Evolutionary conservation across 2,329 filamentous ascomycete genomes (phyloP).

Genomic region (Monilinia fructicola): DNA sequence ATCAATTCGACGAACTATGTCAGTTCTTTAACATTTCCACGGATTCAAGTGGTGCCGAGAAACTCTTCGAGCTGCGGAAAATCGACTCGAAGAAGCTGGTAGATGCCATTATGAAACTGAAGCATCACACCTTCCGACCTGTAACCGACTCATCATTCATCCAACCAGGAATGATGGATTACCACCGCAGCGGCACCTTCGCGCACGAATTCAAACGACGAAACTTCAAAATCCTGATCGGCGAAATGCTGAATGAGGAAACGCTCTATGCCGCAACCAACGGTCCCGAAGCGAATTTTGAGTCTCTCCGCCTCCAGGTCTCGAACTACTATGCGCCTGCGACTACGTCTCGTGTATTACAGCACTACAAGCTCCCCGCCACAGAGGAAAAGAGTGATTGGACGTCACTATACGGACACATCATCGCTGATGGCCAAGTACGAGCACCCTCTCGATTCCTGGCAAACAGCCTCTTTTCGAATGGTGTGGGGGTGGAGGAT

Average conservation of each 20-base stretch:
- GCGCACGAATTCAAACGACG: constrained; percentile 43
- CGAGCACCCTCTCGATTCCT: constrained; percentile 43
- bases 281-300: constrained; percentile 40
- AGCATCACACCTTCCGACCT: constrained; percentile 49
- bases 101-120: constrained; percentile 42
- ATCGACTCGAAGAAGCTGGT: constrained; percentile 41
- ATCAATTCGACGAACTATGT: constrained; percentile 48
- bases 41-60: constrained; percentile 34
- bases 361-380: constrained; percentile 42
- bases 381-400: constrained; percentile 41
- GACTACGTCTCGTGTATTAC: constrained; percentile 42
- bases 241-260: constrained; percentile 48
- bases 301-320: constrained; percentile 43
- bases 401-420: constrained; percentile 44
- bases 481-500: constrained; percentile 42
- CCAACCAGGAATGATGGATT: constrained; percentile 43
- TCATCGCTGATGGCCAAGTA: constrained; percentile 46
- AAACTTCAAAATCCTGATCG: constrained; percentile 44
- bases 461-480: constrained; percentile 37
- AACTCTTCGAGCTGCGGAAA: constrained; percentile 41
- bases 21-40: constrained; percentile 39
- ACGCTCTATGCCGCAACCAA: constrained; percentile 47
- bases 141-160: constrained; percentile 47
- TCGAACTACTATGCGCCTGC: constrained; percentile 47
- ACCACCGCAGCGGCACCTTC: constrained; percentile 43